Percentiles rank a stretch among this genome's conserved stretches.
Evolutionary conservation across 2,329 filamentous ascomycete genomes (phyloP).

Genomic region (Trichoderma koningii): DNA sequence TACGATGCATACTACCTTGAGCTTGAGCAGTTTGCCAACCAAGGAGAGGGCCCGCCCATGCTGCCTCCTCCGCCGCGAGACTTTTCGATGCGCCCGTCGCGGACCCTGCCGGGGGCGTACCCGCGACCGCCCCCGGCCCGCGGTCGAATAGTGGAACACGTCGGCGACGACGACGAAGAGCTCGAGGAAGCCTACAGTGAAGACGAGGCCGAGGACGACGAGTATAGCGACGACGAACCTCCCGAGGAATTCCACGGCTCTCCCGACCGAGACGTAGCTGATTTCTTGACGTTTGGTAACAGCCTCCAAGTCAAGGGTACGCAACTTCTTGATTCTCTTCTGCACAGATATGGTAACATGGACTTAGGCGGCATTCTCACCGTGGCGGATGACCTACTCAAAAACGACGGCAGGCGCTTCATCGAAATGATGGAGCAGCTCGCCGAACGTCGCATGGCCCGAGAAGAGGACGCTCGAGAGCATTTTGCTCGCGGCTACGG

Average conservation of each 20-base stretch:
- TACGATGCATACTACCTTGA: slow-evolving; percentile 99
- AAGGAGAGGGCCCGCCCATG: slow-evolving; percentile 66
- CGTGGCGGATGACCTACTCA: slow-evolving; percentile 95
- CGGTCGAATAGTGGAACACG: slow-evolving; percentile 71
- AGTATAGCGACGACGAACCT: slow-evolving; percentile 66
- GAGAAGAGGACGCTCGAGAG: slow-evolving; percentile 80
- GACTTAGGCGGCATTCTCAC: slow-evolving; percentile 90
- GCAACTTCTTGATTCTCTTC: slow-evolving; percentile 50
- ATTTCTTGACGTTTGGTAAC: slow-evolving; percentile 97
- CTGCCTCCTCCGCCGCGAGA: slow-evolving; percentile 56
- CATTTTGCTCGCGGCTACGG: slow-evolving; percentile 61
- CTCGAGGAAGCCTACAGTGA: slow-evolving; percentile 54
- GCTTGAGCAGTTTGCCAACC: slow-evolving; percentile 94
- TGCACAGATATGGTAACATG: slow-evolving; percentile 51
- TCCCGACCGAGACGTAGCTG: slow-evolving; percentile 67
- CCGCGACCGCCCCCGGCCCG: slow-evolving; percentile 69
- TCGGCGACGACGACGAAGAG: slow-evolving; percentile 58
- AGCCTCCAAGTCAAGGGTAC: slow-evolving; percentile 89
- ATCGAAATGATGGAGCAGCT: slow-evolving; percentile 99
- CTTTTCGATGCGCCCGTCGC: slow-evolving; percentile 60
- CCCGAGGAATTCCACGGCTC: slow-evolving; percentile 68
- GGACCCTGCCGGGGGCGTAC: slow-evolving; percentile 60
- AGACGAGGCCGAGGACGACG: slow-evolving; percentile 59
- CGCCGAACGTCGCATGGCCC: slow-evolving; percentile 93
- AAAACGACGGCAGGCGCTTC: slow-evolving; percentile 99